phyloP scores from a whole-genome alignment of 768 basidiomycete genomes.

The Termitomyces sp. region DNA sequence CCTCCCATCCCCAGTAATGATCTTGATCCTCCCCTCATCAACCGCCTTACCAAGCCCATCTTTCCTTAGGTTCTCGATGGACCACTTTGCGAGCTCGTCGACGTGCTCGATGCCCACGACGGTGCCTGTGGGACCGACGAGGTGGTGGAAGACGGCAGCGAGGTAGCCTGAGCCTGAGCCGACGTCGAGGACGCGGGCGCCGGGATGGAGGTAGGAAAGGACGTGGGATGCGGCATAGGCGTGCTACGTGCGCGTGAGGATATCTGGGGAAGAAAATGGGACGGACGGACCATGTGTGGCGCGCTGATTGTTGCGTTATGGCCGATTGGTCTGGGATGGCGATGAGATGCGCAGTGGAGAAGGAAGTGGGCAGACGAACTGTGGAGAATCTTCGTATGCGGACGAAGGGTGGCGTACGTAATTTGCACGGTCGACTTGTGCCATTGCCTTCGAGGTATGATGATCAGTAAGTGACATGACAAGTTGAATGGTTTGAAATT shows the following conservation, averaged over 20 bases:
- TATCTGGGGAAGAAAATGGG: neutral
- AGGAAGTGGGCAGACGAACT: conserved; percentile 39
- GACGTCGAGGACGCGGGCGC: conserved; percentile 81
- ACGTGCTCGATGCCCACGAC: conserved; percentile 95
- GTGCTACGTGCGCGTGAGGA: conserved; percentile 47
- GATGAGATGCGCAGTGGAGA: neutral
- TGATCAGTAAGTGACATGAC: neutral
- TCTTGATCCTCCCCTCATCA: conserved; percentile 52
- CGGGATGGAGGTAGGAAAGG: conserved; percentile 66
- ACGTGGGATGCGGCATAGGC: conserved; percentile 84
- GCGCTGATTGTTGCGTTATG: conserved; percentile 93
- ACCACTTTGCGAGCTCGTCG: conserved; percentile 69
- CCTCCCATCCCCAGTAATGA: conserved; percentile 80
- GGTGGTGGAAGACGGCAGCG: conserved; percentile 74
- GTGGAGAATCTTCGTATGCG: conserved; percentile 82
- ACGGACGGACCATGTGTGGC: conserved; percentile 82
- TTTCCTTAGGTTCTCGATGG: conserved; percentile 60
- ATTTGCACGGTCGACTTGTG: conserved; percentile 64
- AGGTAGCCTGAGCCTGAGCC: conserved; percentile 90
- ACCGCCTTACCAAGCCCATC: conserved; percentile 63
- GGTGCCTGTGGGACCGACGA: conserved; percentile 55
- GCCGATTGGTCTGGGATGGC: conserved; percentile 58
- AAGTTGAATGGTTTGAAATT: too few species aligned
- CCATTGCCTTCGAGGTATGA: conserved; percentile 55
- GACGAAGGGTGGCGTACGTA: conserved; percentile 49